Conservation (phyloP, 2,329 filamentous ascomycete species). For the Myriosclerotinia duriaeana region DNA sequence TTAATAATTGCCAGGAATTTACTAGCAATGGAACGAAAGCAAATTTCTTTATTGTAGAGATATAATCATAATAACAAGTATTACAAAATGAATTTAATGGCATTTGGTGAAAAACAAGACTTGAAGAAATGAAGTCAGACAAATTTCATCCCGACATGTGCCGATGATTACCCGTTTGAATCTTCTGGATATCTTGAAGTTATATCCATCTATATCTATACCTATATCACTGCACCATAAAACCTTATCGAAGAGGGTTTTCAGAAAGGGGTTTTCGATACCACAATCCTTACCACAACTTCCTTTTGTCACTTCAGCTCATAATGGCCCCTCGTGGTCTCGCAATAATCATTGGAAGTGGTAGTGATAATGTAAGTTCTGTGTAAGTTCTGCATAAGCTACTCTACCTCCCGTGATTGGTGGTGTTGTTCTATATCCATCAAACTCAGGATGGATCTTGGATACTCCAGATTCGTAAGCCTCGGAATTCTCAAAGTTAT, state of each 20-base stretch:
- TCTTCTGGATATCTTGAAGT: neutral
- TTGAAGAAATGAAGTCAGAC: neutral
- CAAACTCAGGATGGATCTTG: too few relatives aligned
- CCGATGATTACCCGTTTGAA: slow-evolving; percentile 3
- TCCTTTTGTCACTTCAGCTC: neutral
- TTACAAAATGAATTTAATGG: neutral
- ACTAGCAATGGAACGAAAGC: neutral
- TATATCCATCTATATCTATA: neutral
- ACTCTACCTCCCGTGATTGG: too few relatives aligned
- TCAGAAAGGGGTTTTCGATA: neutral
- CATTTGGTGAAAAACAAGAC: neutral
- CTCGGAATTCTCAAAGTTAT: slow-evolving; percentile 30
- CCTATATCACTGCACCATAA: neutral
- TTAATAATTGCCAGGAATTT: neutral
- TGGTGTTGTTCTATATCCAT: too few relatives aligned
- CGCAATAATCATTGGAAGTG: neutral
- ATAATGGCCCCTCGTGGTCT: neutral
- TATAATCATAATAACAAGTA: neutral
- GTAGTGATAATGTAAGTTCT: neutral
- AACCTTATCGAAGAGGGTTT: neutral
- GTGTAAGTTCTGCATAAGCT: too few relatives aligned
- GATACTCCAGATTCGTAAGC: too few relatives aligned
- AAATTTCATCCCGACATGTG: neutral
- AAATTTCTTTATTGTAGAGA: neutral
- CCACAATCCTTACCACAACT: neutral